Percentiles rank a stretch among this genome's conserved stretches.
Conservation (phyloP, 169 alveolate species). For the Cryptosporidium viatorum region DNA sequence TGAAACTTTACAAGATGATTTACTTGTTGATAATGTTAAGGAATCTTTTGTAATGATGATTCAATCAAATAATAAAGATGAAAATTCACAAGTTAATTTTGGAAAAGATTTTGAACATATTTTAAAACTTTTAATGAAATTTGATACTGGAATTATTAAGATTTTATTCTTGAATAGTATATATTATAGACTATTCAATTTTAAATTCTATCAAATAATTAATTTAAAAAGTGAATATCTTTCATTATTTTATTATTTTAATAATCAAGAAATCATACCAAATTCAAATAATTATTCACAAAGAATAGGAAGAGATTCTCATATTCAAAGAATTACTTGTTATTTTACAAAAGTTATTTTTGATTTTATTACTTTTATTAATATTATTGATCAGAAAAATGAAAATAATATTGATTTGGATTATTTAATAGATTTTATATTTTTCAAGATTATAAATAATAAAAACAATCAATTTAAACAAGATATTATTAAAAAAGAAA, state of each 20-base stretch:
- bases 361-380: slow-evolving; percentile 14
- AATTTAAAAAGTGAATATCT: slow-evolving; percentile 53
- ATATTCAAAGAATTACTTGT: neutral
- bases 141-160: slow-evolving; percentile 70
- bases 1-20: slow-evolving; percentile 12
- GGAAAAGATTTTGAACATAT: slow-evolving; percentile 40
- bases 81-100: neutral
- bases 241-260: slow-evolving; percentile 36
- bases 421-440: neutral
- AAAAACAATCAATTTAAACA: no score
- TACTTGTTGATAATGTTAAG: slow-evolving; percentile 42
- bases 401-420: neutral
- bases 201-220: slow-evolving; percentile 33
- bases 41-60: slow-evolving; percentile 71
- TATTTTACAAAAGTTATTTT: neutral
- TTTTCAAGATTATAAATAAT: neutral
- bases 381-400: neutral
- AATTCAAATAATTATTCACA: slow-evolving; percentile 45
- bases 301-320: neutral
- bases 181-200: slow-evolving; percentile 39
- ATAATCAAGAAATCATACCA: slow-evolving; percentile 73
- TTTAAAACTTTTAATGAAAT: slow-evolving; percentile 67
- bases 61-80: neutral
- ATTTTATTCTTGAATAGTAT: slow-evolving; percentile 75
- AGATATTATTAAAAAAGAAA: neutral